These are phyloP conservation scores for Vitis hybrid DNA, from an alignment of 177 flowering plant genomes.

Conservation along the genomic window DNA sequence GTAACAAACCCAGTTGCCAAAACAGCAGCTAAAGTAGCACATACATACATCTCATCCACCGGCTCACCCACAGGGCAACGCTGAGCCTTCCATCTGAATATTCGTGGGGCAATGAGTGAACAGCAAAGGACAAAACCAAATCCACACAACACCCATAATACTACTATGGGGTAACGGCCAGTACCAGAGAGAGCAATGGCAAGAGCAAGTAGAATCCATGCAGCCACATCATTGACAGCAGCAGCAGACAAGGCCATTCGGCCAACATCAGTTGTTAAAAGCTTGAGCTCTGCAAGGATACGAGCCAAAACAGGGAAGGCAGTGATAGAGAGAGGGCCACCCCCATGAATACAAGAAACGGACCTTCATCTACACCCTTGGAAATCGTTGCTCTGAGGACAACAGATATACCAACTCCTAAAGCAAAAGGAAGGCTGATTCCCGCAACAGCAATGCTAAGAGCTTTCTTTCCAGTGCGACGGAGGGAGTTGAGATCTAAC, in stretches of 20 bases:
- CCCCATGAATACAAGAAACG: constrained; percentile 69
- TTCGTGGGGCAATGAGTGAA: constrained; percentile 27
- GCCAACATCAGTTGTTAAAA: constrained; percentile 62
- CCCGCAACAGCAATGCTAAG: constrained; percentile 50
- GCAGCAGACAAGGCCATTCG: constrained; percentile 75
- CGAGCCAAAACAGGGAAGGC: constrained; percentile 74
- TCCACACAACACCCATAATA: constrained; percentile 56
- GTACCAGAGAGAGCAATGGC: constrained; percentile 55
- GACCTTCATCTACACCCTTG: constrained; percentile 29
- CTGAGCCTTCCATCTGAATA: constrained; percentile 42
- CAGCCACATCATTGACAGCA: constrained; percentile 68
- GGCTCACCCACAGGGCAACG: constrained; percentile 62
- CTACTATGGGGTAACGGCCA: constrained; percentile 38
- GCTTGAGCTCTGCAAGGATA: constrained; percentile 68
- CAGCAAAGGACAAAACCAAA: constrained; percentile 31
- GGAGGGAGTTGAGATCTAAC: constrained; percentile 42
- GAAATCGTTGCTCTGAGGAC: constrained; percentile 40
- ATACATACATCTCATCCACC: constrained; percentile 51
- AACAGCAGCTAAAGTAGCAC: constrained; percentile 48
- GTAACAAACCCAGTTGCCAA: constrained; percentile 57
- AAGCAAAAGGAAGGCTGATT: constrained; percentile 47
- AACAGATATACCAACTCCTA: constrained; percentile 57
- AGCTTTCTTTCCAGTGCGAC: constrained; percentile 49
- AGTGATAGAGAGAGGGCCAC: constrained; percentile 61
- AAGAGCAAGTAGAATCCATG: constrained; percentile 71